phyloP scores from a whole-genome alignment of 2,329 filamentous ascomycete genomes.

The Penicillium carneum region DNA sequence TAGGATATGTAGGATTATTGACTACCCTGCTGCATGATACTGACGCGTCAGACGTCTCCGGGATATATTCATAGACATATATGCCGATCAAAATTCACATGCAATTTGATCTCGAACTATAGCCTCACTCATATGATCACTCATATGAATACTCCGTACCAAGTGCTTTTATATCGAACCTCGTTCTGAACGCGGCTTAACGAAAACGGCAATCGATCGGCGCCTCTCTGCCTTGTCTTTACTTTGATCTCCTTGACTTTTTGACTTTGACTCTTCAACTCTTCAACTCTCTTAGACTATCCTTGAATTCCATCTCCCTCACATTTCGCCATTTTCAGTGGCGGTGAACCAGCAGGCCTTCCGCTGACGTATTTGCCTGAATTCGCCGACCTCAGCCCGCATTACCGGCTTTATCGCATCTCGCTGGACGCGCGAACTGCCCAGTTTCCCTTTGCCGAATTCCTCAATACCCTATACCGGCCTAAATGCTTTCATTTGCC shows the following conservation, averaged over 20 bases:
- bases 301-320: background rate
- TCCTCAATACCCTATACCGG: background rate
- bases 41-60: background rate
- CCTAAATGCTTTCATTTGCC: background rate
- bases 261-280: background rate
- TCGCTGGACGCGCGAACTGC: constrained; percentile 21
- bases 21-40: background rate
- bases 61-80: background rate
- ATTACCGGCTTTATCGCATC: constrained; percentile 2
- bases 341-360: background rate
- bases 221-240: background rate
- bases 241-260: constrained; percentile 1
- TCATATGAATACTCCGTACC: no score
- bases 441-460: background rate
- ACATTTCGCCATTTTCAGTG: background rate
- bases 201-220: constrained; percentile 20
- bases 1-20: background rate
- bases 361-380: constrained; percentile 17
- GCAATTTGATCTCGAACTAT: background rate
- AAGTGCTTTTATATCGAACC: background rate
- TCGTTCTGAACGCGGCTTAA: background rate
- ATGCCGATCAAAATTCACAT: no score
- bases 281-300: no score
- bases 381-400: constrained; percentile 8
- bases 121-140: background rate